A percentile compares a stretch with the other conserved stretches of the same genome.
Conservation (phyloP, 225 moss, liverwort and hornwort species). For the Rhytidiadelphus loreus region DNA sequence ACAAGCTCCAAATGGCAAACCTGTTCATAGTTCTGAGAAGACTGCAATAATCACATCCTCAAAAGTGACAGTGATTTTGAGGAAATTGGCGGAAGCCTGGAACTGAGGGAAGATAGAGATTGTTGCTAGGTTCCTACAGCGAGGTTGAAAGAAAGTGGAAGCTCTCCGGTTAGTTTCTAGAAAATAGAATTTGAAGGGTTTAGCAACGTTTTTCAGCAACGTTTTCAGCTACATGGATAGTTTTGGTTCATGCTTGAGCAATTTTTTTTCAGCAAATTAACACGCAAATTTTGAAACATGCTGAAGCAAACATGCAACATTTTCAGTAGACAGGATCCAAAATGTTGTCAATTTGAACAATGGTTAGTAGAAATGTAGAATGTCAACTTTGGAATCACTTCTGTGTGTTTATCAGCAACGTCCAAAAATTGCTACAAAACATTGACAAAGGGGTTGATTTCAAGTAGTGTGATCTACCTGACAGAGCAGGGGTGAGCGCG, state of each 20-base stretch:
- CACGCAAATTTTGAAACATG: background rate
- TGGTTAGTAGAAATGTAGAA: background rate
- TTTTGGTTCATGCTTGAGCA: background rate
- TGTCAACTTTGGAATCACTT: background rate
- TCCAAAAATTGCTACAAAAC: background rate
- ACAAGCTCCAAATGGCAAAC: background rate
- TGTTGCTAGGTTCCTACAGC: background rate
- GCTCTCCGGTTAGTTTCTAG: background rate
- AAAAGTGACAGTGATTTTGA: background rate
- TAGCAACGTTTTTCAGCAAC: background rate
- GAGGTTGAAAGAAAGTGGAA: background rate
- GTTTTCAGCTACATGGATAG: no score
- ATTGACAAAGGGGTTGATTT: background rate
- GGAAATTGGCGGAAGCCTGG: background rate
- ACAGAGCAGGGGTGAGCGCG: conserved; percentile 76
- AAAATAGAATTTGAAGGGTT: background rate
- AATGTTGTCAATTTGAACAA: background rate
- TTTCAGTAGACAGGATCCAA: background rate
- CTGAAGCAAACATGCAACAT: background rate
- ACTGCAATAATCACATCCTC: background rate
- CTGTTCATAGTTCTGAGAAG: background rate
- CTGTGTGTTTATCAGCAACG: background rate
- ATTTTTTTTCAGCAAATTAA: background rate
- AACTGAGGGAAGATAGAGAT: background rate
- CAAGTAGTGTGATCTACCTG: conserved; percentile 24